Base-by-base conservation (phyloP, 768 basidiomycete genomes). In the Lentinula aciculospora region DNA sequence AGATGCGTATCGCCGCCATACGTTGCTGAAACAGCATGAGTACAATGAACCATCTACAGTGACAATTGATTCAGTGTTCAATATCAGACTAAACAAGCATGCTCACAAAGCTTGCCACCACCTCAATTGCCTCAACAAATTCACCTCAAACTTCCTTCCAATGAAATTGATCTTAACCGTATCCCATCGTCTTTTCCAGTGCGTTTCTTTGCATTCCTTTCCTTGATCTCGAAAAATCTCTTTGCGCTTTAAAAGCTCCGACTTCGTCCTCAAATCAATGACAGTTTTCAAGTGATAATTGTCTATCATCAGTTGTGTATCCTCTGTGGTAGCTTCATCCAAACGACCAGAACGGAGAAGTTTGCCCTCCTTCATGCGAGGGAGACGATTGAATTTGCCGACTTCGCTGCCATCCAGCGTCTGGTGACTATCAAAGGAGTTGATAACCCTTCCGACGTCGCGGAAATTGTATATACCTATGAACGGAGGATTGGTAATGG, bases 61-160 rank as follows among this genome's bases (percentile, higher is more conserved):
- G 37, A 6, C 6, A n/a, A 28, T 12, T 40, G 23, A 28, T 10
- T 34, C 4, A 27, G 47, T 27, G 53, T n/a, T 12, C 27, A 56
- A 25, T n/a, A 5, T 17, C 4, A n/a, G 54, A 25, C 17, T 51
- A 48, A 23, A 42, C n/a, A 12, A 23, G 2, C 13, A 36, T 37
- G 46, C 62, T 36, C 31, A 64, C 63, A 64, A 57, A 17, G 59
- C 44, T 31, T 62, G 59, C 60, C 60, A 64, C 63, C 63, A 64
- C 40, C 36, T 53, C 29, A 64, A 49, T 57, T 64, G 63, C 58
- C 53, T 57, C 34, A 62, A 17, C 48, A 62, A 31, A 27, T 62
- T 58, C 40, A 62, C 37, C 39, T 64, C 58, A 19, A 64, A 64
- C 23, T 54, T 60, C 28, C 58, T 58, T 0, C 60, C 47, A 9